Base-by-base conservation (phyloP, 805 yeast species). In the Torulaspora maleeae region DNA sequence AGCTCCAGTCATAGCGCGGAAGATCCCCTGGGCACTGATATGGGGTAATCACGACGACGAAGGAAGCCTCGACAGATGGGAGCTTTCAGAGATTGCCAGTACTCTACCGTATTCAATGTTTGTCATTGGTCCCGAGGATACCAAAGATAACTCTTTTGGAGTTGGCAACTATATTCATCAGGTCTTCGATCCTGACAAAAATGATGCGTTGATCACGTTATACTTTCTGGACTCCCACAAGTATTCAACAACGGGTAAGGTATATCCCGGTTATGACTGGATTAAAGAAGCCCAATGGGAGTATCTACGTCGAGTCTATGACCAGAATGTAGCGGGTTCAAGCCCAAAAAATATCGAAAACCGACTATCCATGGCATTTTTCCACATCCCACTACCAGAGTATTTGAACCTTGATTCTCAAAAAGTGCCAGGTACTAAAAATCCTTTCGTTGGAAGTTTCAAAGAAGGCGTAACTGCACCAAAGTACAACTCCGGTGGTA, bases 1-100 rank as follows among this genome's bases (percentile, higher is more conserved):
- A 8, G 70, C 74, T 9, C 95, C 95, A 0, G 77, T 87, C 22
- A 75, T 90, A 19, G 56, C 68, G 12, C 69, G 86, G 38, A 65
- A 74, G 40, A 83, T 90, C 7, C 97, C 98, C 3, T 93, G 77
- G 71, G 91, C 96, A 0, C 73, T 85, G 52, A 80, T 82, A 7
- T 74, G 91, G 71, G 99, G 99, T 0, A 93, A 93, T 63, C 99
- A 93, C 62, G 99, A 93, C 63, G 93, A 84, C 58, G 95, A 90
- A 66, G 91, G 95, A 0, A 75, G 82, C 3, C 55, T 88, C 46
- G 50, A 70, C 12, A 74, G 95, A 32, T 60, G 66, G 44, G 78
- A 80, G 52, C 58, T 88, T 34, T 83, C 89, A 79, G 58, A 71
- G 2, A 58, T 85, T 5, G 71, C 79, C 3, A 52, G 70, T 7